Percentiles rank a stretch among this genome's conserved stretches.
These are phyloP conservation scores for Vitis cinerea DNA, from an alignment of 164 flowering plant species.

Conservation along the genomic window DNA sequence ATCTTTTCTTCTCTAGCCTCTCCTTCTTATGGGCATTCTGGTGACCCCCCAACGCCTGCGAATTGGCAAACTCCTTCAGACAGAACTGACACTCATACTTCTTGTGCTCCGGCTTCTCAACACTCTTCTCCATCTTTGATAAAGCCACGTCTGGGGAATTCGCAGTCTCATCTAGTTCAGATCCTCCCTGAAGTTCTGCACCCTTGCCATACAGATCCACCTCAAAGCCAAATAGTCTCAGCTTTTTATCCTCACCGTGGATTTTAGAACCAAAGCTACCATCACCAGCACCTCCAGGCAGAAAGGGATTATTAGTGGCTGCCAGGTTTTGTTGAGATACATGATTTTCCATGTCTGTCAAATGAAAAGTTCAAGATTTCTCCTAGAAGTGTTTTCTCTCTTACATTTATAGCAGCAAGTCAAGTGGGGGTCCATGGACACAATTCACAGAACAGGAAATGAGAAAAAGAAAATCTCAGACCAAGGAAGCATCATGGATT, in stretches of 20 bases:
- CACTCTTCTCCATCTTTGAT: neutral
- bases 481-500: neutral
- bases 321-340: neutral
- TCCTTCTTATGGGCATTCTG: slow-evolving; percentile 20
- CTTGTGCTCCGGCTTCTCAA: neutral
- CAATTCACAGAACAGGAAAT: neutral
- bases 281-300: neutral
- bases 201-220: neutral
- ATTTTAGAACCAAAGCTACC: neutral
- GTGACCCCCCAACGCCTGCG: slow-evolving; percentile 19
- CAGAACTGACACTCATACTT: slow-evolving; percentile 16
- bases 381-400: neutral
- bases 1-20: slow-evolving; percentile 14
- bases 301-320: neutral
- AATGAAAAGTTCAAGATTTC: neutral
- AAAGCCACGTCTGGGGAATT: neutral
- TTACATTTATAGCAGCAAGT: slow-evolving; percentile 1
- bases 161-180: slow-evolving; percentile 4
- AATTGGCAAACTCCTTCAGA: slow-evolving; percentile 13
- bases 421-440: too few species aligned
- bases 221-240: slow-evolving; percentile 8
- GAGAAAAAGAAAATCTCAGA: neutral
- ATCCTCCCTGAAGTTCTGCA: neutral
- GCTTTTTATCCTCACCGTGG: neutral
- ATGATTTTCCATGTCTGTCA: neutral